Evolutionary conservation across 2,329 filamentous ascomycete genomes (phyloP).

Genomic region (Aspergillus ochraceoroseus): DNA sequence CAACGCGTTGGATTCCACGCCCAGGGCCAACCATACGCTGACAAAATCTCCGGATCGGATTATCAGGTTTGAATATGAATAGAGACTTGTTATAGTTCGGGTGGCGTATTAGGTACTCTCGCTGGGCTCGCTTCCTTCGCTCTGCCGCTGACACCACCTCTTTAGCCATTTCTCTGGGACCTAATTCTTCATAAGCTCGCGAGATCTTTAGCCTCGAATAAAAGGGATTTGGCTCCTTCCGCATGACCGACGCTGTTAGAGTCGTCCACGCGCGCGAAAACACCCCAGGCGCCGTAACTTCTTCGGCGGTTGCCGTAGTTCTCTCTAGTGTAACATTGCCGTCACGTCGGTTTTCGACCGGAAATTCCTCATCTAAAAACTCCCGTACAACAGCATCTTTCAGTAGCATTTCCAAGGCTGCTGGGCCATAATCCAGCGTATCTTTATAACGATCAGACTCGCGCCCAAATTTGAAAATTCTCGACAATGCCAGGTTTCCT

Average conservation of each 20-base stretch:
- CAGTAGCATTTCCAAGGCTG: conserved; percentile 90
- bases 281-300: conserved; percentile 51
- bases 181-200: conserved; percentile 68
- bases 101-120: conserved; percentile 81
- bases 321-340: conserved; percentile 28
- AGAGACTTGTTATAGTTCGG: conserved; percentile 90
- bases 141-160: conserved; percentile 82
- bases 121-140: conserved; percentile 77
- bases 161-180: conserved; percentile 81
- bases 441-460: conserved; percentile 63
- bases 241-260: conserved; percentile 52
- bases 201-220: conserved; percentile 74
- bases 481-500: conserved; percentile 62
- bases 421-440: conserved; percentile 84
- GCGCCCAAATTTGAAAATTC: conserved; percentile 58
- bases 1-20: conserved; percentile 76
- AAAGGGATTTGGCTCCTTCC: conserved; percentile 86
- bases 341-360: conserved; percentile 26
- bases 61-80: conserved; percentile 75
- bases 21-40: conserved; percentile 89
- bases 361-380: conserved; percentile 71
- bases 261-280: conserved; percentile 60
- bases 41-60: conserved; percentile 74
- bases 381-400: conserved; percentile 94
- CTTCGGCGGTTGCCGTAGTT: conserved; percentile 35